Conservation (phyloP, 495 filamentous ascomycete species). For the Neurospora africana region DNA sequence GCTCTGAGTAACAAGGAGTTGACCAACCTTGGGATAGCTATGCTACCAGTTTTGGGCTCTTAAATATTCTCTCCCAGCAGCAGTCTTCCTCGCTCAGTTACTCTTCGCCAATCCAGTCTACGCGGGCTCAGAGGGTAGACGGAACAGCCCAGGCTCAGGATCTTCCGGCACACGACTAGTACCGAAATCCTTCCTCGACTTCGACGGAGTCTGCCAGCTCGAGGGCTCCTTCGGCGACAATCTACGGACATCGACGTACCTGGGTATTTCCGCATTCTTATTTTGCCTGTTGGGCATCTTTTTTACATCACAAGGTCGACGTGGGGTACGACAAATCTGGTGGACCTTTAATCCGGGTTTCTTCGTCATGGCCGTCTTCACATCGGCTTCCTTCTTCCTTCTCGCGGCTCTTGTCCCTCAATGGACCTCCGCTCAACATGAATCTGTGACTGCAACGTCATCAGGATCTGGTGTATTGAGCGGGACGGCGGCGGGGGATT, state of each 20-base stretch:
- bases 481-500: neutral
- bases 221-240: neutral
- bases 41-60: neutral
- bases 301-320: neutral
- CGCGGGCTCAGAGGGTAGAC: neutral
- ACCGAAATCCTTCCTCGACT: neutral
- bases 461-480: neutral
- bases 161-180: neutral
- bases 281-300: neutral
- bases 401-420: slow-evolving; percentile 3
- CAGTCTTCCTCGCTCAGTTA: neutral
- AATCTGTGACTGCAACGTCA: neutral
- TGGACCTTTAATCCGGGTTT: neutral
- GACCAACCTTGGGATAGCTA: neutral
- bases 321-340: neutral
- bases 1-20: neutral
- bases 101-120: neutral
- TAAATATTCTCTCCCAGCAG: neutral
- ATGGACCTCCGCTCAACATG: neutral
- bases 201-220: neutral
- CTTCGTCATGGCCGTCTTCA: slow-evolving; percentile 14
- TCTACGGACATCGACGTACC: neutral
- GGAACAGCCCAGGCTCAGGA: neutral
- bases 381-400: slow-evolving; percentile 8
- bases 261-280: neutral